These are phyloP conservation scores for Perkinsus olseni DNA, from an alignment of 169 alveolate genomes.

Conservation along the genomic window DNA sequence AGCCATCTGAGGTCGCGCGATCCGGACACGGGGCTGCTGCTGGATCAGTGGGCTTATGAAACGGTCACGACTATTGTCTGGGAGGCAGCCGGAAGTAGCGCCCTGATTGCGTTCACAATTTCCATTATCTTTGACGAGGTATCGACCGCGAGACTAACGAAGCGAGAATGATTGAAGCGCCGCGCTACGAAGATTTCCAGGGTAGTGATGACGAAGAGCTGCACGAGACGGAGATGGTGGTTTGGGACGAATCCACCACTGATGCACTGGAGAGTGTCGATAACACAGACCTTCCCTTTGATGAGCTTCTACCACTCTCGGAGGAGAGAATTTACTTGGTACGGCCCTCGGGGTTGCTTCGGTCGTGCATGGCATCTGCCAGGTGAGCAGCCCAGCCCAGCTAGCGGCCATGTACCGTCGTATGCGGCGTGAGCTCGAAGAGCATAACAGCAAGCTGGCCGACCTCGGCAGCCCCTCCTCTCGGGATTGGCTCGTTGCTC, in stretches of 20 bases:
- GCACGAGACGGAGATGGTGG: not conserved
- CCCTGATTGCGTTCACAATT: not conserved
- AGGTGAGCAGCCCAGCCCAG: not conserved
- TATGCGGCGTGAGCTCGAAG: not conserved
- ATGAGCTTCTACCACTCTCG: not conserved
- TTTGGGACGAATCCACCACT: not conserved
- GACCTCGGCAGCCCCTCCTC: not conserved
- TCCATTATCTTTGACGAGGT: not conserved
- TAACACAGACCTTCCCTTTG: not conserved
- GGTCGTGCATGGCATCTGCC: no score
- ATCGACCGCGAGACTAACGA: not conserved
- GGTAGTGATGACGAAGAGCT: not conserved
- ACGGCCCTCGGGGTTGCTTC: no score
- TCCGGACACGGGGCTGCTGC: not conserved
- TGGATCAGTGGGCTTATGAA: not conserved
- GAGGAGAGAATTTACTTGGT: not conserved
- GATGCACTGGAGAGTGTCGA: not conserved
- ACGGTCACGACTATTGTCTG: not conserved
- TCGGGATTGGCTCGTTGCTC: not conserved
- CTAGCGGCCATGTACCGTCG: not conserved
- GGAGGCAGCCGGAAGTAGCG: not conserved
- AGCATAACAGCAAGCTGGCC: not conserved
- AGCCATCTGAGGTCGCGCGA: not conserved
- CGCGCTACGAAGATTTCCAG: not conserved
- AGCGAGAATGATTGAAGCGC: not conserved